These are phyloP conservation scores for Phytophthora parvispora DNA, from an alignment of 352 stramenopile genomes.

Conservation along the genomic window DNA sequence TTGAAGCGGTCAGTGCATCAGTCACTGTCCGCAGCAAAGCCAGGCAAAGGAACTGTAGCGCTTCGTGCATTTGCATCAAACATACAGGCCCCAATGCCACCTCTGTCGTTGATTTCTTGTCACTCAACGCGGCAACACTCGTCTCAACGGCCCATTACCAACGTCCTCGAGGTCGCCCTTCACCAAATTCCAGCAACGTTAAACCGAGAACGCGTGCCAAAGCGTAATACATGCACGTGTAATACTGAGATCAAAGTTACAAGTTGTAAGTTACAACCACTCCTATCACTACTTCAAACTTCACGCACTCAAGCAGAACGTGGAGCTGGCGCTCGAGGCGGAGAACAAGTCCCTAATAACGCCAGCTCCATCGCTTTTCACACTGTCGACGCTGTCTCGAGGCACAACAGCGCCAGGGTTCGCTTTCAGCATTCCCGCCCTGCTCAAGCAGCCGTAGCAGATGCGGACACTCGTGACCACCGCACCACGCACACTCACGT, in stretches of 20 bases:
- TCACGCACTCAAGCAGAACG: slow-evolving; percentile 5
- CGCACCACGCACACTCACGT: slow-evolving; percentile 50
- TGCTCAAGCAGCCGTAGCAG: slow-evolving; percentile 32
- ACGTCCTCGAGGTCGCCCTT: neutral
- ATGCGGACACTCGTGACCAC: slow-evolving; percentile 42
- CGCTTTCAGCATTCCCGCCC: slow-evolving; percentile 24
- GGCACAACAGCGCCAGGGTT: slow-evolving; percentile 19
- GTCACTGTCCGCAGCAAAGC: neutral
- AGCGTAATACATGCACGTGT: neutral
- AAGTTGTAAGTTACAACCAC: no score
- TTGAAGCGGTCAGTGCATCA: neutral
- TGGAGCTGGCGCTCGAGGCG: slow-evolving; percentile 3
- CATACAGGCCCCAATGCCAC: neutral
- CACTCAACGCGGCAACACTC: neutral
- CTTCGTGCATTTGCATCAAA: neutral
- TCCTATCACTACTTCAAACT: no score
- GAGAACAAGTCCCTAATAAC: slow-evolving; percentile 36
- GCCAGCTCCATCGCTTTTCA: slow-evolving; percentile 25
- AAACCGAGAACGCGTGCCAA: neutral
- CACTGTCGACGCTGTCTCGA: slow-evolving; percentile 30
- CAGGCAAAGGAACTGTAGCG: neutral
- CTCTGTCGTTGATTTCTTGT: neutral
- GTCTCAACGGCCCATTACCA: slow-evolving; percentile 10
- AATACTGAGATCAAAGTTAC: no score
- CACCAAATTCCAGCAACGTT: slow-evolving; percentile 1